Evolutionary conservation across 352 stramenopile species (phyloP), one percentile per base, ranked within the genome.

Genomic region (Phytophthora tentaculata): DNA sequence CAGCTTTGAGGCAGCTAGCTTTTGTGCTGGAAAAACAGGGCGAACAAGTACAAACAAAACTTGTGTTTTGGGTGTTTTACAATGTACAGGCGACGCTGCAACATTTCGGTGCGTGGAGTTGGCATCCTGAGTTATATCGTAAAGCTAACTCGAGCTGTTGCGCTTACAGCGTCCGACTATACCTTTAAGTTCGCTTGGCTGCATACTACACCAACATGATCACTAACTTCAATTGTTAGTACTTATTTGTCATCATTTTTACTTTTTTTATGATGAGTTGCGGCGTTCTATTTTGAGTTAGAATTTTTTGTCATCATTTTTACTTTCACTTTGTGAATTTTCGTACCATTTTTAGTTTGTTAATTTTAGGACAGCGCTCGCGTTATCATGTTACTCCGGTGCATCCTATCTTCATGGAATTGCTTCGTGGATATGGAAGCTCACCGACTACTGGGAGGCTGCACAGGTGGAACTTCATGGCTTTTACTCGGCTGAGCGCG

Each of bases 11-110:
- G 0, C 70, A 83, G 17, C 45, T 89, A 1, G 64, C 66, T 5
- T 85, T 89, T 43, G 61, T 86, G 24, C 56, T 89, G 14, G 55
- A 70, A 8, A 72, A 60, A 16, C 73, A 86, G 14, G 59, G 47
- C 22, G 61, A 56, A 8, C 51, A 78, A 28, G 44, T 84, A 0
- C 80, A 83, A 24, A 47, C 35, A 7, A 84, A 78, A 35, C 39
- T 88, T 13, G 24, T 79, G 14, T 66, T 80, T 29, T 84, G 79
- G 79, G 67, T 88, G 9, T 64, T 81, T 14, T 79, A 76, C 58
- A 69, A 72, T 5, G 54, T 78, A 5, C 74, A 80, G 32, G 57
- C 61, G 0, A 43, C 67, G 10, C 39, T 82, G 6, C 26, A 76
- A 1, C 76, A 86, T 22, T 76, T 70, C 24, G 71, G 76, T 79